These are phyloP conservation scores for Periconia macrospinosa DNA, from an alignment of 2,329 filamentous ascomycete genomes.

Conservation along the genomic window DNA sequence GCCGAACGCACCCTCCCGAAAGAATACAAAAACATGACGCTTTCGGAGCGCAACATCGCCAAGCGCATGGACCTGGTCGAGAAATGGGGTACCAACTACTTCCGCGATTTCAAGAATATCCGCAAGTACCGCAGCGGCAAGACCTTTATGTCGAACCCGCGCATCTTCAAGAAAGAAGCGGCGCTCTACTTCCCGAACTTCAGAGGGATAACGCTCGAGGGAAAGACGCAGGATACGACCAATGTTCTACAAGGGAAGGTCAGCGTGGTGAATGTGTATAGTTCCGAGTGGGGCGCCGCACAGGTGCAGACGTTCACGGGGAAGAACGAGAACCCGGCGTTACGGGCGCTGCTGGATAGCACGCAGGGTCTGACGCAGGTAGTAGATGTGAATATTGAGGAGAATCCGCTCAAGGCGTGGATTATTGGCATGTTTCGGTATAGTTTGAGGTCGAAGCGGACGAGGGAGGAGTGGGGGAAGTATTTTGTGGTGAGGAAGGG, in stretches of 20 bases:
- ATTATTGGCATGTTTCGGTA: constrained; percentile 59
- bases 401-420: constrained; percentile 68
- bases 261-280: constrained; percentile 79
- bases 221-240: constrained; percentile 67
- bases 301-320: constrained; percentile 74
- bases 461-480: constrained; percentile 55
- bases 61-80: constrained; percentile 74
- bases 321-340: constrained; percentile 66
- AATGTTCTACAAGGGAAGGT: constrained; percentile 71
- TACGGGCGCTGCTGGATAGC: constrained; percentile 63
- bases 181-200: constrained; percentile 95
- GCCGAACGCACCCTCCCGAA: constrained; percentile 55
- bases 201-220: constrained; percentile 72
- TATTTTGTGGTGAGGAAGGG: constrained; percentile 65
- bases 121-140: constrained; percentile 77
- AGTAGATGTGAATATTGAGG: constrained; percentile 87
- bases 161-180: constrained; percentile 79
- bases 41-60: constrained; percentile 61
- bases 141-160: constrained; percentile 81
- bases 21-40: constrained; percentile 34
- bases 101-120: constrained; percentile 91
- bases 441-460: constrained; percentile 51
- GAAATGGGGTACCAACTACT: constrained; percentile 85
- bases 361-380: constrained; percentile 65
- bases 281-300: constrained; percentile 79